Evolutionary conservation across 805 yeast species (phyloP), one percentile per base, ranked within the genome.

Genomic region (Candida hungchunana): DNA sequence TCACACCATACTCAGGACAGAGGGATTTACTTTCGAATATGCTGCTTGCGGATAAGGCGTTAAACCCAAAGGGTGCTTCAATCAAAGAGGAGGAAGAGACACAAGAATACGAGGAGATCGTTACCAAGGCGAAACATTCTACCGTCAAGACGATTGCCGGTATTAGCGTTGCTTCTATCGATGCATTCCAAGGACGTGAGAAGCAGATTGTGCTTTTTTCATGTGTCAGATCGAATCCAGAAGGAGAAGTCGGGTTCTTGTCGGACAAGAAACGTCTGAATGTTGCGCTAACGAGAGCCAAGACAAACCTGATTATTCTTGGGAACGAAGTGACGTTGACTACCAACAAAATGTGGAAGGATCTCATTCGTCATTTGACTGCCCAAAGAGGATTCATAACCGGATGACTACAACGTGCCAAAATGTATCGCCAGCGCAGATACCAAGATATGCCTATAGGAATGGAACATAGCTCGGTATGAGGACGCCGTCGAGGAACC

Each of bases 101-200:
- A n/a, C n/a, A n/a, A n/a, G n/a, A n/a, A n/a, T n/a, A 81, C 50
- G 73, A 78, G 36, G 85, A 79, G 31, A 40, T 49, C 0, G 31
- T 41, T 28, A 38, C 42, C 14, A 39, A 32, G 21, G 33, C 39
- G 27, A 40, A 40, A n/a, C 40, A 40, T 11, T 32, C 42, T 2
- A 43, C 42, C 6, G 35, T 41, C 34, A 60, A 62, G 37, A 60
- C 60, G 22, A 48, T 72, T 26, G 64, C 67, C 35, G 71, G 69
- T 5, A 54, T 71, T 13, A 63, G 70, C 60, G 62, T 75, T 46
- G 67, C 73, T n/a, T 59, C 86, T 0, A 79, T 86, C n/a, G 96
- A 86, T 57, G 93, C 95, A 1, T 86, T 85, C 64, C 96, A 86
- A 59, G 95, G 95, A 17, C 68, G 93, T 46, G 95, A 85, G 50